Percentiles rank a stretch among this genome's conserved stretches.
Evolutionary conservation across 495 filamentous ascomycete genomes (phyloP).

Genomic region (Pseudevernia furfuracea): DNA sequence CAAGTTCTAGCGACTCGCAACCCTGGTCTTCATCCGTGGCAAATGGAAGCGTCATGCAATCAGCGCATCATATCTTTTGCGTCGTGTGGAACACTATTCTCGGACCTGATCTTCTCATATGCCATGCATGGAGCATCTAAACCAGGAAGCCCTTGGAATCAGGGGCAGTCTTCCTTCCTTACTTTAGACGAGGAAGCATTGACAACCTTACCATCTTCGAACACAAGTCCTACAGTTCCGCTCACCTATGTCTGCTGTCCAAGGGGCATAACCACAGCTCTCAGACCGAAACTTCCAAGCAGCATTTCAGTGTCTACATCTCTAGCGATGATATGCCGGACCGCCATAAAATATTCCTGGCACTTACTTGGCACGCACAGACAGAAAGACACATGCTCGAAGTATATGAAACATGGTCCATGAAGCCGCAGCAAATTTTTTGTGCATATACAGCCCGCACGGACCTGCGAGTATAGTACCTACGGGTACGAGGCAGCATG

Average conservation of each 20-base stretch:
- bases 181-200: neutral
- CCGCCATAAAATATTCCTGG: neutral
- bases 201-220: neutral
- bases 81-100: neutral
- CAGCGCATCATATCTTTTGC: neutral
- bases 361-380: neutral
- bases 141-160: neutral
- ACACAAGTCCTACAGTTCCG: neutral
- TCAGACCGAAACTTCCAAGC: neutral
- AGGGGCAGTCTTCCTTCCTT: neutral
- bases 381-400: neutral
- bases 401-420: neutral
- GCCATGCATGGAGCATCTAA: neutral
- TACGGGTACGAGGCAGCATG: neutral
- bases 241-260: neutral
- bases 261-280: neutral
- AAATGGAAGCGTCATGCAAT: neutral
- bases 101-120: neutral
- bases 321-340: neutral
- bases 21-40: neutral
- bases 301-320: neutral
- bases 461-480: neutral
- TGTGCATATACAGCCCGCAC: neutral
- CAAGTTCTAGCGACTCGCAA: neutral
- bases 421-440: neutral